Percentiles rank a stretch among this genome's conserved stretches.
Evolutionary conservation across 192 early-diverging fungal genomes (phyloP).

Genomic region (Fimicolochytrium jonesii): DNA sequence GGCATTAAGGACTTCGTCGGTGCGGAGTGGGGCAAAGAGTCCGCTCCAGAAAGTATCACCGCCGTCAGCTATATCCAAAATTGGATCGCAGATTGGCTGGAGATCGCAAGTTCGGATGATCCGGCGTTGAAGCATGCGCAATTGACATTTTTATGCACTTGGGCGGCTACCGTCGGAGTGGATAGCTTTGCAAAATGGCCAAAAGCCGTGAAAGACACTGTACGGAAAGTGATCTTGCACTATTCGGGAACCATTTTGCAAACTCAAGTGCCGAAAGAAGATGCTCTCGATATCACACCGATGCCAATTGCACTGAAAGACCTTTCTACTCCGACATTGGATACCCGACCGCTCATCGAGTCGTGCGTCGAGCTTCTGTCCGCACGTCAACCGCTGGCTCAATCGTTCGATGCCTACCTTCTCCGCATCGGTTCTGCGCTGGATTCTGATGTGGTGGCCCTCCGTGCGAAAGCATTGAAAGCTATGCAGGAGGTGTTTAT

Average conservation of each 20-base stretch:
- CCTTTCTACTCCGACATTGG: conserved; percentile 2
- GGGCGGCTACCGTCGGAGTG: not conserved
- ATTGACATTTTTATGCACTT: not conserved
- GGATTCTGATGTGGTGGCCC: conserved; percentile 60
- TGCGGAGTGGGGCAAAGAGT: no score
- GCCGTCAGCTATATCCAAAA: conserved; percentile 8
- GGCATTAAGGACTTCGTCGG: no score
- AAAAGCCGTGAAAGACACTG: no score
- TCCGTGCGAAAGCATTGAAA: conserved; percentile 73
- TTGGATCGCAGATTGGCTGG: conserved; percentile 1
- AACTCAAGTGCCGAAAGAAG: no score
- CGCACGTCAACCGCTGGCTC: not conserved
- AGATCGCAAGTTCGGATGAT: not conserved
- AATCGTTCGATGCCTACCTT: conserved; percentile 68
- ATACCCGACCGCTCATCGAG: not conserved
- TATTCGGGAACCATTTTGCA: no score
- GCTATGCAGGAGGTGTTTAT: conserved; percentile 72
- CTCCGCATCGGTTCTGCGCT: conserved; percentile 60
- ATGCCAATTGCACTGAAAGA: no score
- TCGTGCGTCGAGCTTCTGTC: conserved; percentile 3
- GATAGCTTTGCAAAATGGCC: no score
- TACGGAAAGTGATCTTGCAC: no score
- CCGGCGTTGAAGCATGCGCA: not conserved
- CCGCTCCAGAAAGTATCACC: no score
- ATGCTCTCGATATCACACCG: no score